phyloP scores from a whole-genome alignment of 495 filamentous ascomycete genomes.

The Aspergillus sclerotioniger region DNA sequence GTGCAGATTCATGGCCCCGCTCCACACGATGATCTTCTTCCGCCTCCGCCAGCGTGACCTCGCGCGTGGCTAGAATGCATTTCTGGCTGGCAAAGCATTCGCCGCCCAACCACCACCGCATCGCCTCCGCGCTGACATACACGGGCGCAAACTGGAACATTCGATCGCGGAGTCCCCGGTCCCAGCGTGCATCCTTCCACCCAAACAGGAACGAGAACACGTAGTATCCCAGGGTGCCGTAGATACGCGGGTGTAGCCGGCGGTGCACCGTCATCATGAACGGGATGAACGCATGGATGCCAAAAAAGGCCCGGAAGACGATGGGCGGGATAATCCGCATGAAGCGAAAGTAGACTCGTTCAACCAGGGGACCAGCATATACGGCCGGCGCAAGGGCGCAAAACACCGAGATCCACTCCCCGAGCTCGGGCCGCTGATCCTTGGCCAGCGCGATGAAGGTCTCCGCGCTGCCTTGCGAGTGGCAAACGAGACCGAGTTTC shows the following conservation, averaged over 20 bases:
- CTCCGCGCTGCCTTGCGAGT: constrained; percentile 91
- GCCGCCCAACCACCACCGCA: constrained; percentile 93
- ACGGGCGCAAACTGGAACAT: constrained; percentile 93
- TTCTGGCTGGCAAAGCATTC: constrained; percentile 90
- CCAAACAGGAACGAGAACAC: constrained; percentile 90
- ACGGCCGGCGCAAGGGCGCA: constrained; percentile 90
- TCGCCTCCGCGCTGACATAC: constrained; percentile 84
- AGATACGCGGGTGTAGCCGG: constrained; percentile 61
- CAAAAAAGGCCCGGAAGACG: constrained; percentile 81
- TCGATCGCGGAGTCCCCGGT: constrained; percentile 71
- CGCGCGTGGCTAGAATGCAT: constrained; percentile 80
- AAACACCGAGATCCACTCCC: constrained; percentile 82
- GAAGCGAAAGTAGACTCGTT: constrained; percentile 89
- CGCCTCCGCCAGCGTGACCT: constrained; percentile 63
- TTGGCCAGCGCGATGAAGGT: constrained; percentile 88
- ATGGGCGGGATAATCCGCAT: constrained; percentile 75
- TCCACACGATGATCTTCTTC: constrained; percentile 47
- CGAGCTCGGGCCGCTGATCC: constrained; percentile 86
- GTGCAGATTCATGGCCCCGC: constrained; percentile 17
- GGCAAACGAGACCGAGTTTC: constrained; percentile 79
- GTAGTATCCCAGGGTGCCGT: constrained; percentile 83
- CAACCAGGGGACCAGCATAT: constrained; percentile 84
- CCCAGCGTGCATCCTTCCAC: constrained; percentile 88
- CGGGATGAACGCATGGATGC: constrained; percentile 93
- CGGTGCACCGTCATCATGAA: constrained; percentile 87